phyloP scores from a whole-genome alignment of 2,329 filamentous ascomycete species.

The Colletotrichum gloeosporioides region DNA sequence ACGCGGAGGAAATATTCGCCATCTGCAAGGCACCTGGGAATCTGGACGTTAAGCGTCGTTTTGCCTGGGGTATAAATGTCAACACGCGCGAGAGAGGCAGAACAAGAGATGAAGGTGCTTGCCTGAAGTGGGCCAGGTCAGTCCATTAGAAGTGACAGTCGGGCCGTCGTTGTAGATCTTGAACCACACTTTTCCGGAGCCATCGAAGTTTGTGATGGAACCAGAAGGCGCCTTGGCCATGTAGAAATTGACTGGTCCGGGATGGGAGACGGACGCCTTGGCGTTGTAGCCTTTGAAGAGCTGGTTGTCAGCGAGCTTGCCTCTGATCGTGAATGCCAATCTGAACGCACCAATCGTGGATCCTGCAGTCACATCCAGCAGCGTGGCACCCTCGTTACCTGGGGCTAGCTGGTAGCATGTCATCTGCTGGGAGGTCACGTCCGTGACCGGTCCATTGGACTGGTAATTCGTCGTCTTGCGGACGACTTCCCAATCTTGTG shows the following conservation, averaged over 20 bases:
- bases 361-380: slow-evolving; percentile 35
- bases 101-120: neutral
- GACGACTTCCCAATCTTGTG: slow-evolving; percentile 50
- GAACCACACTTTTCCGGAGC: slow-evolving; percentile 42
- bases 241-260: slow-evolving; percentile 45
- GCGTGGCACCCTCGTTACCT: slow-evolving; percentile 47
- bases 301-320: neutral
- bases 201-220: slow-evolving; percentile 38
- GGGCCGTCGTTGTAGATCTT: slow-evolving; percentile 51
- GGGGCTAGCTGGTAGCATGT: slow-evolving; percentile 54
- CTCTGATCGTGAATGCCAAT: neutral
- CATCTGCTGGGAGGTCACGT: slow-evolving; percentile 51
- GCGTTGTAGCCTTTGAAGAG: slow-evolving; percentile 32
- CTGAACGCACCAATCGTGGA: slow-evolving; percentile 20
- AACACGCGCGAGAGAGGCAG: neutral
- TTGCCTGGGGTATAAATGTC: slow-evolving; percentile 25
- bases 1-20: slow-evolving; percentile 55
- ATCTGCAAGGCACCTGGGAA: slow-evolving; percentile 49
- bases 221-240: slow-evolving; percentile 41
- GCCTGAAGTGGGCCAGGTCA: slow-evolving; percentile 47
- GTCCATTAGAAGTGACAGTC: slow-evolving; percentile 35
- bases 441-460: slow-evolving; percentile 52
- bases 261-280: slow-evolving; percentile 46
- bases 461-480: slow-evolving; percentile 56
- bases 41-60: slow-evolving; percentile 40